Percentiles rank a stretch among this genome's conserved stretches.
Conservation (phyloP, 129 eudicot genomes). For the Arctium minus region DNA sequence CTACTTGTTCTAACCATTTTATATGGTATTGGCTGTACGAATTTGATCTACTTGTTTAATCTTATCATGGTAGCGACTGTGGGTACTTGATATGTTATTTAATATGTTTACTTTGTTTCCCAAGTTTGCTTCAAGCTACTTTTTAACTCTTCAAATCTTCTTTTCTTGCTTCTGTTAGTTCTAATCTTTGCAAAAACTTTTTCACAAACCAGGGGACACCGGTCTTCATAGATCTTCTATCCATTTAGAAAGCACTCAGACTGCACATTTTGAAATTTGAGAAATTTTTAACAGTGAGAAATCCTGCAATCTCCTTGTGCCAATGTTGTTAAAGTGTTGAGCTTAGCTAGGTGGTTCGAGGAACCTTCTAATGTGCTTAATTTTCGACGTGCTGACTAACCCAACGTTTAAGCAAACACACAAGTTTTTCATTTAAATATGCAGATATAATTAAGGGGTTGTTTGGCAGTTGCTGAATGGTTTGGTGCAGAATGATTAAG, state of each 20-base stretch:
- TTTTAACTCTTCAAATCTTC: background rate
- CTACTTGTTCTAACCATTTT: too few species aligned
- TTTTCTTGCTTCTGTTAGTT: background rate
- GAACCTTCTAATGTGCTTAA: background rate
- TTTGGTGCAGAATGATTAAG: too few species aligned
- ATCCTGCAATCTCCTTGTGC: background rate
- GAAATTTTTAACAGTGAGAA: background rate
- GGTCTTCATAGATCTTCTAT: background rate
- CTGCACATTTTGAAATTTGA: background rate
- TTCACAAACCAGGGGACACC: background rate
- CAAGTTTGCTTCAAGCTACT: background rate
- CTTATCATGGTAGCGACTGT: too few species aligned
- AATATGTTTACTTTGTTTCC: background rate
- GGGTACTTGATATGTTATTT: background rate
- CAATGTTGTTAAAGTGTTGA: background rate
- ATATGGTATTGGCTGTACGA: too few species aligned
- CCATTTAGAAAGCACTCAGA: background rate
- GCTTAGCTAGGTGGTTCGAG: background rate
- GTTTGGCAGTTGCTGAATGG: too few species aligned
- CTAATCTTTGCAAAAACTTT: background rate
- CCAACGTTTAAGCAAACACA: background rate
- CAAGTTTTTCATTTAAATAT: background rate
- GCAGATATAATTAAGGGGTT: background rate
- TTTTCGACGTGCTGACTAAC: background rate
- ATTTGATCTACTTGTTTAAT: too few species aligned